Evolutionary conservation across 495 filamentous ascomycete genomes (phyloP).

Genomic region (Aspergillus baeticus): DNA sequence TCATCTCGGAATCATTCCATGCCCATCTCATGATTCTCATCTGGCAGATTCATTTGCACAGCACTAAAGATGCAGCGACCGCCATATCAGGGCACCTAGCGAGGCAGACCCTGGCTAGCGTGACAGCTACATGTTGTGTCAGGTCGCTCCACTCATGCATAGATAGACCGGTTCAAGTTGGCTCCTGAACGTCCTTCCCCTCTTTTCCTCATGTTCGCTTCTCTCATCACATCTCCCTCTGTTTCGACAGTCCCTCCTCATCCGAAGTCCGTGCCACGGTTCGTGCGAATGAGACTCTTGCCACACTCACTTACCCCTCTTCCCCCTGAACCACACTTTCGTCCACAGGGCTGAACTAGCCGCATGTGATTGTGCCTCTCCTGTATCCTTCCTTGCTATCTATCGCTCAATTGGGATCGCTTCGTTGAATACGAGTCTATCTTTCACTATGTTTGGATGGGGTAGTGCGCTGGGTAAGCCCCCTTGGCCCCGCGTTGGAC

Average conservation of each 20-base stretch:
- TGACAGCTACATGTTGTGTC: neutral
- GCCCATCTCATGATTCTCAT: too few relatives aligned
- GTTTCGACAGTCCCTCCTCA: neutral
- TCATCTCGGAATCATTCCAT: too few relatives aligned
- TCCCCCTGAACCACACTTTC: conserved; percentile 7
- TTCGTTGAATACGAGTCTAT: conserved; percentile 6
- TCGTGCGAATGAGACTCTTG: neutral
- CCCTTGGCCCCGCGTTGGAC: neutral
- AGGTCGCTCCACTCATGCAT: conserved; percentile 4
- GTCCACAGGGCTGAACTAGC: neutral
- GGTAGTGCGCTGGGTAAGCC: conserved; percentile 34
- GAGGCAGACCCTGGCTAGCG: neutral
- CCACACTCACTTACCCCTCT: neutral
- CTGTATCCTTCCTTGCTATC: neutral
- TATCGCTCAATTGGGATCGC: neutral
- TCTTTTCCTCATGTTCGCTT: neutral
- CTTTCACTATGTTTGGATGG: conserved; percentile 40
- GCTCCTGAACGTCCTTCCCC: neutral
- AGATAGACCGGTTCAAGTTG: neutral
- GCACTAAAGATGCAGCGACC: neutral
- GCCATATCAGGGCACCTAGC: neutral
- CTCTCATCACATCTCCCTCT: neutral
- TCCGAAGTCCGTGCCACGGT: neutral
- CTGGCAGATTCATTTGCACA: too few relatives aligned
- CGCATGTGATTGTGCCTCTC: neutral